Evolutionary conservation across 2,329 filamentous ascomycete genomes (phyloP).

Genomic region (Paecilomyces formosus): DNA sequence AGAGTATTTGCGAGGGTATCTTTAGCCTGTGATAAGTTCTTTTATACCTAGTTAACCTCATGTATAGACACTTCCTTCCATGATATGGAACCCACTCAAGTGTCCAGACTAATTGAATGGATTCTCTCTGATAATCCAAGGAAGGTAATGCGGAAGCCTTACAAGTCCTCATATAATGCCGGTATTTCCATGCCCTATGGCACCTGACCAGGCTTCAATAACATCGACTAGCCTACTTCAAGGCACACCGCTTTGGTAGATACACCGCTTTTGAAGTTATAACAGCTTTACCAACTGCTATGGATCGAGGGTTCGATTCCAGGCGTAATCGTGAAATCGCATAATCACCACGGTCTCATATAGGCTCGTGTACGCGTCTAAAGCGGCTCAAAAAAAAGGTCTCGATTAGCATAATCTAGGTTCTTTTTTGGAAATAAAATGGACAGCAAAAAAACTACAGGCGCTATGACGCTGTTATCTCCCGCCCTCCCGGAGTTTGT

Average conservation of each 20-base stretch:
- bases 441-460: not conserved
- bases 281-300: not conserved
- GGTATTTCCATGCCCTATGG: too few species aligned
- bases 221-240: too few species aligned
- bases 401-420: not conserved
- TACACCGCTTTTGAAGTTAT: not conserved
- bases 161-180: too few species aligned
- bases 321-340: not conserved
- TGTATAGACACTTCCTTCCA: not conserved
- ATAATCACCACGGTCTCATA: not conserved
- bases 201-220: too few species aligned
- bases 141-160: too few species aligned
- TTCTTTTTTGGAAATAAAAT: not conserved
- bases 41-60: not conserved
- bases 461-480: not conserved
- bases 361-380: not conserved
- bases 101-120: too few species aligned
- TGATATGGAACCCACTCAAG: not conserved
- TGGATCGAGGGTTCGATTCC: not conserved
- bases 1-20: constrained; percentile 60
- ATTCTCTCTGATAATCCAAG: too few species aligned
- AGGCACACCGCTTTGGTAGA: not conserved
- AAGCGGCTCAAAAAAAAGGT: not conserved
- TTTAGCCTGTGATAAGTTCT: constrained; percentile 24
- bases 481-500: not conserved